phyloP scores from a whole-genome alignment of 208 protist species.

The Crithidia thermophila region DNA sequence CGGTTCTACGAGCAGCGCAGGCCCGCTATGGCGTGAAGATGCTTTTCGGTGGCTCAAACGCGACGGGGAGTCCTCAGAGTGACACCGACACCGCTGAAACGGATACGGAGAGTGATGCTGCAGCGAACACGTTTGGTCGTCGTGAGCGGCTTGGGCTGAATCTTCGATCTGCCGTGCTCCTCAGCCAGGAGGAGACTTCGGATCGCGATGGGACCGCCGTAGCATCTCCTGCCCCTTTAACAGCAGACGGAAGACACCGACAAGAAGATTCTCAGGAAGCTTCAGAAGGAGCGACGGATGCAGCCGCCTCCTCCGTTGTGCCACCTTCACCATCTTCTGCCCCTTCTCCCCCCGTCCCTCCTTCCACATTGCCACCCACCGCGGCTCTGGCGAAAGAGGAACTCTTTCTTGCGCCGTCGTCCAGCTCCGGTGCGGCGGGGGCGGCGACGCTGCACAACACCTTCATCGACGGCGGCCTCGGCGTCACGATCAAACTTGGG shows the following conservation, averaged over 20 bases:
- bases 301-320: too few species aligned
- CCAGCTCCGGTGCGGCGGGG: too few species aligned
- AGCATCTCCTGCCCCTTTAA: too few species aligned
- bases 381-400: background rate
- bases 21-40: conserved; percentile 7
- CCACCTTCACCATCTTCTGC: too few species aligned
- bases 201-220: background rate
- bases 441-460: conserved; percentile 5
- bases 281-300: too few species aligned
- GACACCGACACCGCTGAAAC: too few species aligned
- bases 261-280: too few species aligned
- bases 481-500: conserved; percentile 37
- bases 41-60: too few species aligned
- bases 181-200: conserved; percentile 5
- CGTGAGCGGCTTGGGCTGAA: background rate
- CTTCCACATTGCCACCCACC: background rate
- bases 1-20: background rate
- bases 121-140: too few species aligned
- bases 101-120: too few species aligned
- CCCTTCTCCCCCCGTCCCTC: background rate
- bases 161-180: conserved; percentile 3
- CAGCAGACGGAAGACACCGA: background rate
- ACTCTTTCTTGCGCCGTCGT: too few species aligned
- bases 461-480: conserved; percentile 24
- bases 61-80: background rate